These are phyloP conservation scores for Parastagonospora avenae DNA, from an alignment of 2,329 filamentous ascomycete species.

Conservation along the genomic window DNA sequence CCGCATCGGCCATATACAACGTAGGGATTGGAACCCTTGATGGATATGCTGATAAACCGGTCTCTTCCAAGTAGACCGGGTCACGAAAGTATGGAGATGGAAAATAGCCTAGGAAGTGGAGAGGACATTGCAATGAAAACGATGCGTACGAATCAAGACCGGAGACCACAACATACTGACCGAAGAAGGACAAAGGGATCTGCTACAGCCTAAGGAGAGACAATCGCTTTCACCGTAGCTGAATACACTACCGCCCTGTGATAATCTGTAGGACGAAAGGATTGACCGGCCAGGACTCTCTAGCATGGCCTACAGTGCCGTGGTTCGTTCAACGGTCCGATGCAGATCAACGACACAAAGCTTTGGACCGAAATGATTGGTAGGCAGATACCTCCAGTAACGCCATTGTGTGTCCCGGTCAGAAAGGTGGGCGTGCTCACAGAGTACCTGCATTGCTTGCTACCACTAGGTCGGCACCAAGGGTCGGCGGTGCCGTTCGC, in stretches of 20 bases:
- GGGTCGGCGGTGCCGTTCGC: conserved; percentile 26
- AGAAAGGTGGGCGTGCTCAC: conserved; percentile 13
- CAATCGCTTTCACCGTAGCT: conserved; percentile 36
- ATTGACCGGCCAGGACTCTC: conserved; percentile 23
- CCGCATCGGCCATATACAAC: conserved; percentile 24
- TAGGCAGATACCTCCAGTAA: conserved; percentile 5
- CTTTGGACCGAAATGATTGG: conserved; percentile 10
- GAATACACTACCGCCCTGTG: conserved; percentile 26
- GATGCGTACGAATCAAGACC: conserved; percentile 27
- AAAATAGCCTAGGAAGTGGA: conserved; percentile 25
- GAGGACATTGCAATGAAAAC: conserved; percentile 20
- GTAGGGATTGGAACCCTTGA: conserved; percentile 25
- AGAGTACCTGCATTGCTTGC: conserved; percentile 35
- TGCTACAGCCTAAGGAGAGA: background rate
- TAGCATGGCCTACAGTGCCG: conserved; percentile 16
- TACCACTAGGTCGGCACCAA: conserved; percentile 30
- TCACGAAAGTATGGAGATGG: conserved; percentile 1
- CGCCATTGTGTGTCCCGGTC: conserved; percentile 21
- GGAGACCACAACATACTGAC: conserved; percentile 12
- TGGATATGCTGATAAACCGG: conserved; percentile 22
- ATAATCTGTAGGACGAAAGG: conserved; percentile 17
- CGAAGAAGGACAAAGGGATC: conserved; percentile 10
- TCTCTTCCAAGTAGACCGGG: conserved; percentile 16
- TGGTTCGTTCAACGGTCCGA: conserved; percentile 23
- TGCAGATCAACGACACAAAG: conserved; percentile 8